phyloP scores from a whole-genome alignment of 2,329 filamentous ascomycete species.

The Hypoxylon sp. region DNA sequence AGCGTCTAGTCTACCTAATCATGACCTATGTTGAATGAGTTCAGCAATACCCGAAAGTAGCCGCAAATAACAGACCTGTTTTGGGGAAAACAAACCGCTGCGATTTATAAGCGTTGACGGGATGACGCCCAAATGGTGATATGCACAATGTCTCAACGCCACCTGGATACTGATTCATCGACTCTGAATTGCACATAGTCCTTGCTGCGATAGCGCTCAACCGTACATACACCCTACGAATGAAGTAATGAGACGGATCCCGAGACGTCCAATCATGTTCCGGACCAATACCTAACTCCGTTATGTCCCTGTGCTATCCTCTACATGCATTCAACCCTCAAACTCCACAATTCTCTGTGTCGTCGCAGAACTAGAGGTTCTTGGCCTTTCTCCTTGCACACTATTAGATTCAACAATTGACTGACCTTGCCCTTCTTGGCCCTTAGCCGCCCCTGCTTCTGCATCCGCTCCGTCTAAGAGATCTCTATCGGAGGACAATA shows the following conservation, averaged over 20 bases:
- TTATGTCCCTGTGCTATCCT: constrained; percentile 39
- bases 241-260: constrained; percentile 42
- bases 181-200: constrained; percentile 44
- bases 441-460: constrained; percentile 68
- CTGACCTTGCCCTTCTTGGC: constrained; percentile 53
- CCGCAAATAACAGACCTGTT: not conserved
- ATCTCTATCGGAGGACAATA: constrained; percentile 77
- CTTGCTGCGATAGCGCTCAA: constrained; percentile 42
- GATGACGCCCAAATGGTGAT: constrained; percentile 41
- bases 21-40: not conserved
- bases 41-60: not conserved
- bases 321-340: constrained; percentile 57
- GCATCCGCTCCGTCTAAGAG: constrained; percentile 82
- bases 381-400: constrained; percentile 44
- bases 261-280: constrained; percentile 49
- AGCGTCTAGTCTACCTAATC: constrained; percentile 3
- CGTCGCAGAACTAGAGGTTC: constrained; percentile 48
- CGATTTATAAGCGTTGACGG: constrained; percentile 28
- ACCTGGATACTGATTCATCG: constrained; percentile 39
- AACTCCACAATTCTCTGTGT: constrained; percentile 64
- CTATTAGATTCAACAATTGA: constrained; percentile 51
- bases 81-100: constrained; percentile 8
- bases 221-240: constrained; percentile 41
- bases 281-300: constrained; percentile 49
- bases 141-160: constrained; percentile 46